phyloP scores from a whole-genome alignment of 2,329 filamentous ascomycete genomes.

The Graphilbum fragrans region DNA sequence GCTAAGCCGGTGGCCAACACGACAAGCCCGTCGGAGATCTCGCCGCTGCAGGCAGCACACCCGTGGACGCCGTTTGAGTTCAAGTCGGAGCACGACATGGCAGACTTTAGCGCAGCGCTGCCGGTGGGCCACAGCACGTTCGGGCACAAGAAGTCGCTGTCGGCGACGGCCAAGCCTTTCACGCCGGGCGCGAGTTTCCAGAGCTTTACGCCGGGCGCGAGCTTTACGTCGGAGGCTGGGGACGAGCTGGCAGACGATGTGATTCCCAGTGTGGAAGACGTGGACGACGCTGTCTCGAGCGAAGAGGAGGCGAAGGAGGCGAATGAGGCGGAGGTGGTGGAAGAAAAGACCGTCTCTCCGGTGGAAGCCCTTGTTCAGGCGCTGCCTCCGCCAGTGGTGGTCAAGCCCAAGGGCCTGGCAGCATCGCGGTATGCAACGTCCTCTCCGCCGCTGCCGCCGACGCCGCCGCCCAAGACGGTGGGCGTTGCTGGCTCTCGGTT shows the following conservation, averaged over 20 bases:
- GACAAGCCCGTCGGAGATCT: conserved; percentile 39
- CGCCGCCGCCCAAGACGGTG: conserved; percentile 15
- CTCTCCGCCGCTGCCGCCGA: conserved; percentile 17
- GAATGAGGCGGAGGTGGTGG: not conserved
- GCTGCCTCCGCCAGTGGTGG: conserved; percentile 8
- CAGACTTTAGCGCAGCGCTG: conserved; percentile 38
- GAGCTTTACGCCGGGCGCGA: not conserved
- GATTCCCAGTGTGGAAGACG: conserved; percentile 6
- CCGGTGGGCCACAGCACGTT: conserved; percentile 31
- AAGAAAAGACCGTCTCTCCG: not conserved
- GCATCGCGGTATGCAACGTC: conserved; percentile 35
- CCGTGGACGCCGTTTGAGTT: conserved; percentile 53
- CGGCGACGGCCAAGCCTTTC: conserved; percentile 61
- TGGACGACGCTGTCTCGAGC: not conserved
- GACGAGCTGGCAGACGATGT: not conserved
- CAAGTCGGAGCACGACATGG: conserved; percentile 32
- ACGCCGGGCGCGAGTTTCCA: conserved; percentile 28
- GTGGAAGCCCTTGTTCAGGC: conserved; percentile 16
- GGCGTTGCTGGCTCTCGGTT: conserved; percentile 35
- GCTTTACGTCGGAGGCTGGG: conserved; percentile 4
- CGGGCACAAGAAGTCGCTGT: conserved; percentile 47
- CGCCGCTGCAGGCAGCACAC: conserved; percentile 33
- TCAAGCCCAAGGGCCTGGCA: conserved; percentile 24
- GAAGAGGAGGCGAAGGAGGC: not conserved
- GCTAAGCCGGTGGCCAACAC: conserved; percentile 30